Evolutionary conservation across 1,139 yeast genomes (phyloP), one percentile per base, ranked within the genome.

Genomic region (Hanseniaspora gamundiae): DNA sequence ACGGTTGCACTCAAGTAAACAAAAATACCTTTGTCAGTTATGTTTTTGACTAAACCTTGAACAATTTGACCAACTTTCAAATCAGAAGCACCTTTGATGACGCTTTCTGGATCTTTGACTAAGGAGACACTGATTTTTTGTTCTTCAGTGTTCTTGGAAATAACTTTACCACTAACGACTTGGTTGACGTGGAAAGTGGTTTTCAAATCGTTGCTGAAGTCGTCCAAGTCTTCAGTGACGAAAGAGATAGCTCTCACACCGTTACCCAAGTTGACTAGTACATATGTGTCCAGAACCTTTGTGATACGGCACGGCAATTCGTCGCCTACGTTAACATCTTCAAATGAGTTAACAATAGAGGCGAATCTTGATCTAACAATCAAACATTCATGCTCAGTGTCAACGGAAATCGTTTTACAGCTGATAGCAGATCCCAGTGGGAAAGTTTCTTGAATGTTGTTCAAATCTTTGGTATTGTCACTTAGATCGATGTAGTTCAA

Each of bases 141-240:
- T 46, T 71, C 68, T 20, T 73, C 71, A n/a, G 78, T 64, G 14
- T 60, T 60, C 24, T 44, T 44, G 10, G 68, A 67, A 42, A 80
- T 56, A 9, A 85, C 75, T 27, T 76, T 74, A 21, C 86, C 86
- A 40, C 77, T 62, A 36, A 80, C 75, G 42, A 76, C 69, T 48
- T 77, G 78, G 51, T 79, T 79, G 26, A 50, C 48, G 14, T 47
- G 49, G 59, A 70, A 85, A 1, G 66, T 69, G n/a, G 69, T 70
- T 16, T 68, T 69, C 45, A 81, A 64, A 40, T 75, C 69, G 26
- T 70, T 67, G 27, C 77, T 68, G 58, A 77, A 85, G 55, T 85
- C 82, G 53, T 81, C 75, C 51, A 84, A 68, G 14, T 94, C 87
- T 61, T 87, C 95, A 3, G 94, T 80, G 42, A 80, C 71, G 58